Base-by-base conservation (phyloP, 345 rosid species). In the Cochlearia excelsa region DNA sequence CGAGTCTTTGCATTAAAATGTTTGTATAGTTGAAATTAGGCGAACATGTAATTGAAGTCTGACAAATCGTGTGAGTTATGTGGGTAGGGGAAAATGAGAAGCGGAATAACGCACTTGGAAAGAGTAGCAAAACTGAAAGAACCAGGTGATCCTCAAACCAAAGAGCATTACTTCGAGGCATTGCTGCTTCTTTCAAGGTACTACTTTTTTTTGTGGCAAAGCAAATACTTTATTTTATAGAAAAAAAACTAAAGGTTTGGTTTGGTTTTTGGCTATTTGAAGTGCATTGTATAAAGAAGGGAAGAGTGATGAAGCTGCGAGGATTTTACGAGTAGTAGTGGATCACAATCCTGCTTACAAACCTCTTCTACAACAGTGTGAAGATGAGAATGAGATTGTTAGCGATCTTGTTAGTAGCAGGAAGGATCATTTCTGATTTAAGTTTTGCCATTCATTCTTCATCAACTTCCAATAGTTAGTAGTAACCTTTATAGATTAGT, bases 101-200 rank as follows among this genome's bases (percentile, higher is more conserved):
- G 80, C 51, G 98, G 86, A 29, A 59, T 88, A 23, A 45, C 48
- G 23, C 98, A 92, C 60, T 74, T 88, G 60, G 88, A 88, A 76
- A 79, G 95, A 82, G 74, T 88, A 51, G 85, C 81, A 7, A 64
- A 49, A 55, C 51, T 86, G 65, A 72, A 74, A 66, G 97, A 86
- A 65, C 97, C 95, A 0, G 78, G 82, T 23, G 87, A 92, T 46
- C 81, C 81, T 5, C 69, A 67, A 57, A 76, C 73, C 83, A 88
- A 84, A 73, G 83, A 76, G 7, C 81, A 79, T 63, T 92, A 88
- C 74, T 83, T 72, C 11, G 85, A 82, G 26, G 78, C 87, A 62
- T 70, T 86, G 72, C 67, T 88, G n/a, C 58, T 81, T 66, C 84
- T 88, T 27, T 79, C 95, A 52, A 76, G 93, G 98, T 91, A 72